Conservation (phyloP, 495 filamentous ascomycete genomes). For the Penicillium arizonense region DNA sequence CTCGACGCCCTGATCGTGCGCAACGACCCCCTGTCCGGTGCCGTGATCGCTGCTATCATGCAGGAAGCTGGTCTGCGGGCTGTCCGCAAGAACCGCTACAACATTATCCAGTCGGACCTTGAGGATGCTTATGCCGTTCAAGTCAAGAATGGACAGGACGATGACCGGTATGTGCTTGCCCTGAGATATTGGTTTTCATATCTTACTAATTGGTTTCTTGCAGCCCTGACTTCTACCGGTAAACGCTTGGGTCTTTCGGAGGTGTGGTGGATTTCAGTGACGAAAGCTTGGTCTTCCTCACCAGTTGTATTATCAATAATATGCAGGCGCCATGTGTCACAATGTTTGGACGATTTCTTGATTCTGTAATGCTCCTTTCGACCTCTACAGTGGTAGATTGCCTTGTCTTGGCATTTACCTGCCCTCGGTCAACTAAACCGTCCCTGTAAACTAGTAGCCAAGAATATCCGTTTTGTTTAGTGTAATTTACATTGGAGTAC, state of each 20-base stretch:
- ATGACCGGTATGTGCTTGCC: slow-evolving; percentile 45
- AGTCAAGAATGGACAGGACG: slow-evolving; percentile 84
- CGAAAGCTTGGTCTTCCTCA: slow-evolving; percentile 21
- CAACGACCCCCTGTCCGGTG: slow-evolving; percentile 92
- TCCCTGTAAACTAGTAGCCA: no score
- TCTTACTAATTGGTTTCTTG: slow-evolving; percentile 16
- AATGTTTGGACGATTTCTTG: slow-evolving; percentile 15
- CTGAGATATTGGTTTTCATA: background rate
- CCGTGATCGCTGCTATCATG: slow-evolving; percentile 98
- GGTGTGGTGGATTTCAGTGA: slow-evolving; percentile 19
- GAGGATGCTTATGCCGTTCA: slow-evolving; percentile 95
- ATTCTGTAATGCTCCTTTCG: background rate
- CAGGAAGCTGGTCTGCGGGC: slow-evolving; percentile 95
- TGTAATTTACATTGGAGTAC: no score
- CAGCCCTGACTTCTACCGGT: slow-evolving; percentile 59
- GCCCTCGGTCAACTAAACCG: no score
- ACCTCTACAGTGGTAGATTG: background rate
- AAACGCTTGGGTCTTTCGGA: slow-evolving; percentile 14
- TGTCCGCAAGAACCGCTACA: slow-evolving; percentile 97
- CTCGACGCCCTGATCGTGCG: slow-evolving; percentile 92
- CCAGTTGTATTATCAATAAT: slow-evolving; percentile 42
- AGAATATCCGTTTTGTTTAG: no score
- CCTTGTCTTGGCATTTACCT: background rate
- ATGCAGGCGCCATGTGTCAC: slow-evolving; percentile 26
- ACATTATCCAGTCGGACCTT: slow-evolving; percentile 94